Conservation (phyloP, 306 rosid genomes). For the Ceratonia siliqua region DNA sequence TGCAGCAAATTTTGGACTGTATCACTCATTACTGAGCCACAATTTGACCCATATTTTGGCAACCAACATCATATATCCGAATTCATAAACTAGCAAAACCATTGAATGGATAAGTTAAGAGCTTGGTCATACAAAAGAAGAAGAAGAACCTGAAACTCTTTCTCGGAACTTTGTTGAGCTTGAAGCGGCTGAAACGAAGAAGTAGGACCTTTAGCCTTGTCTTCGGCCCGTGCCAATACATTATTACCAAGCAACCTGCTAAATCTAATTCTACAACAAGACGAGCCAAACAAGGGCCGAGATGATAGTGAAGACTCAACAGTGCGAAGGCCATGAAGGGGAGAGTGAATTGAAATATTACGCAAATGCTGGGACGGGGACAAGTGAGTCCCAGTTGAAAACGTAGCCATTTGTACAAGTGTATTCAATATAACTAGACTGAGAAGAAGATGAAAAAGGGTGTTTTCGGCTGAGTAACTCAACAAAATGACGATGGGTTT, state of each 20-base stretch:
- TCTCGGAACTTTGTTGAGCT: slow-evolving; percentile 51
- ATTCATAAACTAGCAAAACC: slow-evolving; percentile 8
- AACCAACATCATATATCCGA: slow-evolving; percentile 30
- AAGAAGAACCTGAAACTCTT: slow-evolving; percentile 58
- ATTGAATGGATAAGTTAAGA: slow-evolving; percentile 16
- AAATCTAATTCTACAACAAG: slow-evolving; percentile 41
- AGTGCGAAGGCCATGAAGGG: slow-evolving; percentile 28
- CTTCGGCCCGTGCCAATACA: slow-evolving; percentile 74
- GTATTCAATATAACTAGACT: not conserved
- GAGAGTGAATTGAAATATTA: slow-evolving; percentile 27
- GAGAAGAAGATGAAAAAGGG: not conserved
- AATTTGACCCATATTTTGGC: slow-evolving; percentile 29
- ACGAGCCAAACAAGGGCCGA: slow-evolving; percentile 43
- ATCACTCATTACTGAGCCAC: not conserved
- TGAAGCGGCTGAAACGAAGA: slow-evolving; percentile 48
- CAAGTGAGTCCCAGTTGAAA: slow-evolving; percentile 56
- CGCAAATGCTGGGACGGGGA: slow-evolving; percentile 42
- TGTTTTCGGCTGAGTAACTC: too few species aligned
- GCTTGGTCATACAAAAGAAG: slow-evolving; percentile 5
- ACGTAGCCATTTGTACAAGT: slow-evolving; percentile 53
- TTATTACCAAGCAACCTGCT: slow-evolving; percentile 49
- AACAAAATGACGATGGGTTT: not conserved
- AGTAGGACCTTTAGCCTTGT: slow-evolving; percentile 57
- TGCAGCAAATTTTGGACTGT: slow-evolving; percentile 18
- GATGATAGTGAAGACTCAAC: slow-evolving; percentile 37